Conservation (phyloP, 2,329 filamentous ascomycete genomes). For the Tolypocladium amazonense region DNA sequence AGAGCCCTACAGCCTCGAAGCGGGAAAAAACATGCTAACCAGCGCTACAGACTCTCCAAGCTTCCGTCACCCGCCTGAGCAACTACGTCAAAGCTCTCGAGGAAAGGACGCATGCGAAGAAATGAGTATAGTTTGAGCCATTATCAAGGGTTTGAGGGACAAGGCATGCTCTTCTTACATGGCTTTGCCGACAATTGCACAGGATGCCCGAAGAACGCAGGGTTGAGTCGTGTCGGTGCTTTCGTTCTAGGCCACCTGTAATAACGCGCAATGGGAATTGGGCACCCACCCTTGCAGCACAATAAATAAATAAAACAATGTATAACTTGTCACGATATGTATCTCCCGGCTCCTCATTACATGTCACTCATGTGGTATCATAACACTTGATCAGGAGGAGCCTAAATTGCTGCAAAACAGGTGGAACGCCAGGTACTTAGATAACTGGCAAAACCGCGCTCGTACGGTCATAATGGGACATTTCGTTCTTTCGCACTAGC, state of each 20-base stretch:
- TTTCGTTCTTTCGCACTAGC: slow-evolving; percentile 9
- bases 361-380: not conserved
- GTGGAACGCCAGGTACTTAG: slow-evolving; percentile 11
- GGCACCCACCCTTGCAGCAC: too few species aligned
- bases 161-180: not conserved
- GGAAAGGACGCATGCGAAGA: slow-evolving; percentile 65
- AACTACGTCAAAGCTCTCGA: slow-evolving; percentile 75
- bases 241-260: not conserved
- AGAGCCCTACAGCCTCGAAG: not conserved
- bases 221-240: not conserved
- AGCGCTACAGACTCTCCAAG: slow-evolving; percentile 64
- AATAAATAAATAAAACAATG: not conserved
- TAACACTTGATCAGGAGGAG: slow-evolving; percentile 7
- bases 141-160: not conserved
- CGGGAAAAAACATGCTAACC: not conserved
- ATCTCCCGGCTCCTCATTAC: not conserved
- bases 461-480: slow-evolving; percentile 20
- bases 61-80: slow-evolving; percentile 76
- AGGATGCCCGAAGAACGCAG: not conserved
- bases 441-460: slow-evolving; percentile 18
- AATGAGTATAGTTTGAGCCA: slow-evolving; percentile 30
- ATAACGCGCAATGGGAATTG: not conserved
- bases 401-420: slow-evolving; percentile 15
- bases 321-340: too few species aligned
- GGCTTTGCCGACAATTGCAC: not conserved